Evolutionary conservation across 768 basidiomycete species (phyloP).

Genomic region (Hygrophorus pudorinus): DNA sequence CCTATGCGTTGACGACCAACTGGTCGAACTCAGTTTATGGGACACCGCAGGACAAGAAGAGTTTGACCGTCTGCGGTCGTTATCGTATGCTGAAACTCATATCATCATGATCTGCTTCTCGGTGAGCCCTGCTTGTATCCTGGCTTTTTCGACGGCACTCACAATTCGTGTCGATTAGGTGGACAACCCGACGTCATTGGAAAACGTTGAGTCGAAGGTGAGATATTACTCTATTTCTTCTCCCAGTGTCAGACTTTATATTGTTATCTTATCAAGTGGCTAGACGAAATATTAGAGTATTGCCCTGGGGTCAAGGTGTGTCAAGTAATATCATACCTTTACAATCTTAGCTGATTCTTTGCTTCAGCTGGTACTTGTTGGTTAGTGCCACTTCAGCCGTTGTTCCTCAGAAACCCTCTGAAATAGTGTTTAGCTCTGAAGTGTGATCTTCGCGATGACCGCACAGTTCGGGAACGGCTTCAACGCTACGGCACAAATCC

Average conservation of each 20-base stretch:
- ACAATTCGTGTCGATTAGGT: conserved; percentile 35
- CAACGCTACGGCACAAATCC: conserved; percentile 59
- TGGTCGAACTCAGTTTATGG: conserved; percentile 90
- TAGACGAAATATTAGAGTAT: conserved; percentile 85
- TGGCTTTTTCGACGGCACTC: conserved; percentile 8
- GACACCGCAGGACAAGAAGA: conserved; percentile 98
- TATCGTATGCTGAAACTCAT: conserved; percentile 97
- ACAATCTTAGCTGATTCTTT: not conserved
- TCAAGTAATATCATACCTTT: not conserved
- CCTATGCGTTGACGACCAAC: conserved; percentile 74
- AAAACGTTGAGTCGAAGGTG: conserved; percentile 93
- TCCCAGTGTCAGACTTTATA: conserved; percentile 1
- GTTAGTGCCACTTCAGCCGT: conserved; percentile 37
- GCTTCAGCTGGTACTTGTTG: conserved; percentile 73
- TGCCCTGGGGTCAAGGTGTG: conserved; percentile 90
- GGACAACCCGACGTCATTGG: conserved; percentile 90
- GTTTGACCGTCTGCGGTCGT: conserved; percentile 84
- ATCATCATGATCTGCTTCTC: conserved; percentile 96
- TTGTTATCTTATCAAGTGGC: conserved; percentile 48
- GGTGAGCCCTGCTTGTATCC: conserved; percentile 30
- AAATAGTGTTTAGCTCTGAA: conserved; percentile 58
- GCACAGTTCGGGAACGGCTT: conserved; percentile 58
- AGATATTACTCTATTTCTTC: conserved; percentile 3
- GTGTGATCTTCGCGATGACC: conserved; percentile 90
- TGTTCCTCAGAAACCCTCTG: conserved; percentile 6